A percentile compares a stretch with the other conserved stretches of the same genome.
These are phyloP conservation scores for Discostella stelligeroides DNA, from an alignment of 108 stramenopile species.

Conservation along the genomic window DNA sequence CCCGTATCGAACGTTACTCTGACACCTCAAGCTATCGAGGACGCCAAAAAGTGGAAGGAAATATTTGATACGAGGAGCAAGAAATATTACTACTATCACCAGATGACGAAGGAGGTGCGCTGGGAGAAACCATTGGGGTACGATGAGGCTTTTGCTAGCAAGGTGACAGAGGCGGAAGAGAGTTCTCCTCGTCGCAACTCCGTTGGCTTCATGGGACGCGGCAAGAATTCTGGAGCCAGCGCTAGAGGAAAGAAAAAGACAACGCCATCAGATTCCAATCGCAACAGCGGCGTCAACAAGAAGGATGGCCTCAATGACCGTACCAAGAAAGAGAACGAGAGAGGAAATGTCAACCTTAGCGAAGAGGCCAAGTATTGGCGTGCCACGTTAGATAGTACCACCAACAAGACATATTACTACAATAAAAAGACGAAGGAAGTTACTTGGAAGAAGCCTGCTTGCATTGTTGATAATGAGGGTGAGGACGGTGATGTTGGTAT, in stretches of 20 bases:
- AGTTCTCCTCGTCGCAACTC: neutral
- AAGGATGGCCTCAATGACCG: no score
- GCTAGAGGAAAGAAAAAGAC: neutral
- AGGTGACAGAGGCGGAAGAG: neutral
- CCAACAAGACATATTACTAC: constrained; percentile 71
- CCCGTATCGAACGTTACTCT: no score
- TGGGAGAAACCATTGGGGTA: constrained; percentile 34
- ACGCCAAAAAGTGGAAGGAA: constrained; percentile 24
- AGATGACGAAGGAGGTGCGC: constrained; percentile 9
- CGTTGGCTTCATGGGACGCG: constrained; percentile 5
- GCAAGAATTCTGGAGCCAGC: constrained; percentile 2
- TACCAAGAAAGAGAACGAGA: neutral
- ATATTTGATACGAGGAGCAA: constrained; percentile 8
- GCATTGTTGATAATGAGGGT: constrained; percentile 18
- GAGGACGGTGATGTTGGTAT: neutral
- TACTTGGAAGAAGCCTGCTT: constrained; percentile 73
- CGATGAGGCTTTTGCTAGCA: constrained; percentile 13
- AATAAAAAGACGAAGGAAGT: constrained; percentile 70
- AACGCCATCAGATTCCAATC: neutral
- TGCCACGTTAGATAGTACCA: constrained; percentile 35
- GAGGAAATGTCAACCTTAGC: constrained; percentile 10
- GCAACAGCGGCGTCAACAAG: no score
- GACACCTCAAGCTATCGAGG: constrained; percentile 10
- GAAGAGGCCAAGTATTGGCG: constrained; percentile 41
- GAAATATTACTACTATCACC: constrained; percentile 34